phyloP scores from a whole-genome alignment of 345 rosid species.

The Trapa bicornis region DNA sequence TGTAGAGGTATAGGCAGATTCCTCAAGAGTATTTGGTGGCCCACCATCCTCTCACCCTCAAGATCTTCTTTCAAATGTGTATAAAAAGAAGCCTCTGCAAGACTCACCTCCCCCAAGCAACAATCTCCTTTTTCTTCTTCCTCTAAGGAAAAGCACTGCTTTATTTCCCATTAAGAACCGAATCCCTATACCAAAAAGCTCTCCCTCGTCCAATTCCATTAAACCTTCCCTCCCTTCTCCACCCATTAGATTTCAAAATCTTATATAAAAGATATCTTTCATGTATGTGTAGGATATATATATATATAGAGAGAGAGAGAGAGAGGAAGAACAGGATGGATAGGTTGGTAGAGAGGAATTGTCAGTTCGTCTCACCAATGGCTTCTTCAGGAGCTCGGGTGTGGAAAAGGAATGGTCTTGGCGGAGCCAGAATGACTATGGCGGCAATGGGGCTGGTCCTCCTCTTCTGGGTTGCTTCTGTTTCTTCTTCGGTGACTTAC shows the following conservation, averaged over 20 bases:
- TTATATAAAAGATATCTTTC: background rate
- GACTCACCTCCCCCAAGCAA: background rate
- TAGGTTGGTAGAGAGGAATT: background rate
- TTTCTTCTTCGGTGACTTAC: constrained; percentile 10
- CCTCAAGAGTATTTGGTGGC: too few relatives aligned
- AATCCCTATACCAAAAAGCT: background rate
- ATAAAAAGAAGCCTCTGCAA: constrained; percentile 1
- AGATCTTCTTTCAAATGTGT: background rate
- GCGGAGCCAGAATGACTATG: background rate
- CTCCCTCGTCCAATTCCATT: background rate
- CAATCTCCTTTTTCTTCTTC: too few relatives aligned
- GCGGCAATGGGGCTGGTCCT: background rate
- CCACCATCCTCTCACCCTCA: too few relatives aligned
- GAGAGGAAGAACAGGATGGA: too few relatives aligned
- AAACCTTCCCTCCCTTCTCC: background rate
- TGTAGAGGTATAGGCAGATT: too few relatives aligned
- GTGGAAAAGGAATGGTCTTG: constrained; percentile 1
- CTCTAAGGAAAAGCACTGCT: background rate
- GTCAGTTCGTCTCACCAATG: background rate
- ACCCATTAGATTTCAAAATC: background rate
- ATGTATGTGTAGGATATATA: too few relatives aligned
- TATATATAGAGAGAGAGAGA: too few relatives aligned
- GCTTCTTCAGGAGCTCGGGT: background rate
- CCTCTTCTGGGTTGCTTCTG: constrained; percentile 7
- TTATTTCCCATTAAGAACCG: background rate